Base-by-base conservation (phyloP, 2,329 filamentous ascomycete species). In the Delphinella strobiligena region DNA sequence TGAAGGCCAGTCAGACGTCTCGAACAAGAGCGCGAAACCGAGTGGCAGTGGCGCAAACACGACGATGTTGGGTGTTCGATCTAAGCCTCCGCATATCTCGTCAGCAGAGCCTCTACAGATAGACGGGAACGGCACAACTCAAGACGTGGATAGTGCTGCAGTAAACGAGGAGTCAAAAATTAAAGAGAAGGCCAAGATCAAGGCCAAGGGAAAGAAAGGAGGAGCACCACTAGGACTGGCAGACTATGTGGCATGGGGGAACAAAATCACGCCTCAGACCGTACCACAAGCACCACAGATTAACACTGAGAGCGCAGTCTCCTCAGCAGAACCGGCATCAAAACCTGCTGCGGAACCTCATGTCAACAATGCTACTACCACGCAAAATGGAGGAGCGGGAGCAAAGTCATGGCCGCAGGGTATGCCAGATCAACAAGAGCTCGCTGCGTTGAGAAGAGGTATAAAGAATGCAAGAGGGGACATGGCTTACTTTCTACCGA, bases 401-500 rank as follows among this genome's bases (percentile, higher is more conserved):
- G 4, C 18, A 37, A 18, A 41, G 11, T 5, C 32, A 15, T 38
- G 35, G 40, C 19, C 32, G 16, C 29, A 17, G 18, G 39, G 39
- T 2, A 27, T 32, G 1, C 39, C 39, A 9, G 5, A n/a, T 3
- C 19, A 9, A 18, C 16, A 38, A 22, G 40, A 42, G 12, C 40
- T 38, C 14, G 19, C 22, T 5, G 40, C 40, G 9, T 14, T 42
- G 19, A 19, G 40, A 31, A 19, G 31, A 17, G 62, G 63, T 3
- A 56, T 67, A 29, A 58, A 56, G 37, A 64, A 67, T 45, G 59
- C 62, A 43, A 61, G 59, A 1, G 83, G 80, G 65, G 82, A 79
- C 58, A 61, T 69, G 30, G 75, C 68, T 27, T 84, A 82, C 56
- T 87, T 85, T 56, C 72, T 83, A 43, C 71, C 74, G 0, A 70